Evolutionary conservation across 2,329 filamentous ascomycete genomes (phyloP).

Genomic region (Eurotiales sp.): DNA sequence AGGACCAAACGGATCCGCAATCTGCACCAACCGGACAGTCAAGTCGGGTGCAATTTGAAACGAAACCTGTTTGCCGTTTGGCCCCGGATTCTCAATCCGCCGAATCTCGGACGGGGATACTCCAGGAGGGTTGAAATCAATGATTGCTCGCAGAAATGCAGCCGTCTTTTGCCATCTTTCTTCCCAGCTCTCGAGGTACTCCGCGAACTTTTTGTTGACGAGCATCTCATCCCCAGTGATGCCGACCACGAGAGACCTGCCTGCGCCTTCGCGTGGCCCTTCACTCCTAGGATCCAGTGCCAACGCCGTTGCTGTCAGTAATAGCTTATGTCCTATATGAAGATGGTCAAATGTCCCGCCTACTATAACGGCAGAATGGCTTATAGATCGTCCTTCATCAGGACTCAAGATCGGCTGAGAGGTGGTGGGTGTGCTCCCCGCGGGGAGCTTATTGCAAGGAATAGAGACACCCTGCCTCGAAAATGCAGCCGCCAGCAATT

Average conservation of each 20-base stretch:
- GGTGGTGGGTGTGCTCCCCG: conserved; percentile 20
- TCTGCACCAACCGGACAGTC: conserved; percentile 72
- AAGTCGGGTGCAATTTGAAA: conserved; percentile 58
- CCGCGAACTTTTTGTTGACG: conserved; percentile 81
- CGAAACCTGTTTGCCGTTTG: conserved; percentile 37
- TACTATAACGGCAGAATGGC: conserved; percentile 66
- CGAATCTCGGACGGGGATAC: conserved; percentile 29
- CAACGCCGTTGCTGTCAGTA: conserved; percentile 81
- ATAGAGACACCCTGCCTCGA: conserved; percentile 20
- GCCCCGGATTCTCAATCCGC: conserved; percentile 32
- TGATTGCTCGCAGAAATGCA: conserved; percentile 63
- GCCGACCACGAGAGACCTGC: conserved; percentile 69
- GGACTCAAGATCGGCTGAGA: conserved; percentile 21
- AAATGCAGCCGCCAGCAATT: conserved; percentile 28
- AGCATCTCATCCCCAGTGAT: conserved; percentile 86
- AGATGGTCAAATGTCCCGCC: conserved; percentile 97
- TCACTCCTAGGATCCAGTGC: conserved; percentile 54
- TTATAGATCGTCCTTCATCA: conserved; percentile 17
- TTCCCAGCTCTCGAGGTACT: conserved; percentile 77
- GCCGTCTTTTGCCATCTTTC: conserved; percentile 66
- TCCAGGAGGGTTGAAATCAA: conserved; percentile 55
- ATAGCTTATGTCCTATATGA: conserved; percentile 91
- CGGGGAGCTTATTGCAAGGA: conserved; percentile 19
- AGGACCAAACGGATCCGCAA: conserved; percentile 84
- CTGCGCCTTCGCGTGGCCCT: conserved; percentile 26